A percentile compares a stretch with the other conserved stretches of the same genome.
Evolutionary conservation across 1,284 basidiomycete genomes (phyloP).

Genomic region (Golubevia sp.): DNA sequence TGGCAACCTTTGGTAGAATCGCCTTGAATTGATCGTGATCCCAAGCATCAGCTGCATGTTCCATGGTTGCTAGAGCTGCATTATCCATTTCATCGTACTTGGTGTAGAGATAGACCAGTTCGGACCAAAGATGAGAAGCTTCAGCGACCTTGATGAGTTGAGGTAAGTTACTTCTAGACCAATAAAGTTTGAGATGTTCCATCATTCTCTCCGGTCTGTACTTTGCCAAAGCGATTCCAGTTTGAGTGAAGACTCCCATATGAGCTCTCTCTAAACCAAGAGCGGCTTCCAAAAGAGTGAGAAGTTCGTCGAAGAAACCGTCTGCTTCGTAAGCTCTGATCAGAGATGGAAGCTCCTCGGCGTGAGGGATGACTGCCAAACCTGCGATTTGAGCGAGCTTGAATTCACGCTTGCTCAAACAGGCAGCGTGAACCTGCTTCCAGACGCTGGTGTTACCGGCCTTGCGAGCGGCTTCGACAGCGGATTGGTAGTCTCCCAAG

Average conservation of each 20-base stretch:
- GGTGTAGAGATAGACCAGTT: slow-evolving; percentile 95
- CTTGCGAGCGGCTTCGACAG: slow-evolving; percentile 97
- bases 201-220: slow-evolving; percentile 97
- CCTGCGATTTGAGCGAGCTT: slow-evolving; percentile 92
- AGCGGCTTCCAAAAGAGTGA: slow-evolving; percentile 88
- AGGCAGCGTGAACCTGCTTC: slow-evolving; percentile 99
- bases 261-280: slow-evolving; percentile 91
- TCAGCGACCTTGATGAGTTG: slow-evolving; percentile 94
- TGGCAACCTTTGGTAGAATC: slow-evolving; percentile 71
- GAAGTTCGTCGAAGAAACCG: slow-evolving; percentile 93
- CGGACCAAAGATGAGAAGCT: slow-evolving; percentile 97
- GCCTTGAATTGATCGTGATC: slow-evolving; percentile 94
- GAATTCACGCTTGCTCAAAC: slow-evolving; percentile 96
- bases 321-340: slow-evolving; percentile 85
- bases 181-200: slow-evolving; percentile 98
- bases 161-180: slow-evolving; percentile 93
- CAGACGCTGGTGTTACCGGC: slow-evolving; percentile 99
- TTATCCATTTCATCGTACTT: slow-evolving; percentile 98
- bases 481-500: slow-evolving; percentile 94
- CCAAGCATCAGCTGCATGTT: slow-evolving; percentile 94
- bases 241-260: slow-evolving; percentile 83
- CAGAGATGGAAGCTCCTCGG: slow-evolving; percentile 85
- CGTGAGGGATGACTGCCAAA: slow-evolving; percentile 62
- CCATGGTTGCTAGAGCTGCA: slow-evolving; percentile 96
- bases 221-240: slow-evolving; percentile 93